phyloP scores from a whole-genome alignment of 2,329 filamentous ascomycete genomes.

The Aspergillus sojae region DNA sequence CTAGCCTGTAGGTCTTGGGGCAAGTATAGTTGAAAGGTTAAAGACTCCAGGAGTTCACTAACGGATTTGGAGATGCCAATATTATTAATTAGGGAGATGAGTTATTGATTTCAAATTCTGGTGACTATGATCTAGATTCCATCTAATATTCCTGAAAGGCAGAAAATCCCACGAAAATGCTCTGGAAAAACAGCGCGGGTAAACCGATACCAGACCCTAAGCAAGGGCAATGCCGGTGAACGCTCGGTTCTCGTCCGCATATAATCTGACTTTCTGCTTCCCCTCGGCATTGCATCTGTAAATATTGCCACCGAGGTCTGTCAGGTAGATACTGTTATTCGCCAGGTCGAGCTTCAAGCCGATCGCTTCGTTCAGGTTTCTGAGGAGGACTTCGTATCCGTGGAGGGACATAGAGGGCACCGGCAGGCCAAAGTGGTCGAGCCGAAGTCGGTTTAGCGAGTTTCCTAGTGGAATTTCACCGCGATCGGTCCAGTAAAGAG shows the following conservation, averaged over 20 bases:
- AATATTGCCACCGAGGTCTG: background rate
- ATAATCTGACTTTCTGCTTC: background rate
- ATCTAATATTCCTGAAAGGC: too few relatives aligned
- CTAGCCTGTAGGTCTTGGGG: too few relatives aligned
- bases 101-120: too few relatives aligned
- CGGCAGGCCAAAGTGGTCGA: background rate
- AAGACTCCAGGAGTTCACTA: too few relatives aligned
- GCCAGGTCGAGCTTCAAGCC: background rate
- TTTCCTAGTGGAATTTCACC: slow-evolving; percentile 61
- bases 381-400: background rate
- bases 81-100: too few relatives aligned
- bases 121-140: too few relatives aligned
- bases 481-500: slow-evolving; percentile 64
- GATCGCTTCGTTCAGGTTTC: slow-evolving; percentile 4
- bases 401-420: background rate
- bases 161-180: too few relatives aligned
- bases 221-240: background rate
- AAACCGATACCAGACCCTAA: too few relatives aligned
- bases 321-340: background rate
- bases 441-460: slow-evolving; percentile 48
- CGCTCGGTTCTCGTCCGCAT: background rate
- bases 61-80: too few relatives aligned
- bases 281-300: background rate
- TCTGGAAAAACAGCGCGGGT: too few relatives aligned
- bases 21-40: too few relatives aligned